Percentiles rank a stretch among this genome's conserved stretches.
These are phyloP conservation scores for Beauveria brongniartii DNA, from an alignment of 2,329 filamentous ascomycete species.

Conservation along the genomic window DNA sequence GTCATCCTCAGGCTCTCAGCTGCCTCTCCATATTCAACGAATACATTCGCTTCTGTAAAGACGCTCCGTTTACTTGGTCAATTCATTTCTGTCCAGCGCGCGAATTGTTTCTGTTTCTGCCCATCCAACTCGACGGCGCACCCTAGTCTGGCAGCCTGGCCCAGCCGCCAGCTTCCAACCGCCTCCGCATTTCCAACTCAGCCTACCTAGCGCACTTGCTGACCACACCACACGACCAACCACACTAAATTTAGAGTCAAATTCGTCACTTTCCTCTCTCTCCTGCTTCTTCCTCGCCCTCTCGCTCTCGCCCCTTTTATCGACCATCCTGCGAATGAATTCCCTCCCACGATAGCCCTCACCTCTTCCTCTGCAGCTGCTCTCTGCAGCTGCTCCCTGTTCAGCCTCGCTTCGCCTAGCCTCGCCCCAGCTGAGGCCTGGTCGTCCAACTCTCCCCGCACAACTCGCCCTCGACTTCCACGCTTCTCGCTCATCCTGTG, in stretches of 20 bases:
- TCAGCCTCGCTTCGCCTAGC: conserved; percentile 7
- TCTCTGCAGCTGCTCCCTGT: background rate
- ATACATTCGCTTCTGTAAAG: no score
- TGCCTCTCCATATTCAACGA: background rate
- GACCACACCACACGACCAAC: background rate
- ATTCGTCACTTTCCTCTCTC: no score
- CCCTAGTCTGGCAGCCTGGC: no score
- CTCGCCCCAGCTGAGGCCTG: conserved; percentile 2
- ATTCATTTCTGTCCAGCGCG: no score
- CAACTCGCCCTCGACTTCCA: background rate
- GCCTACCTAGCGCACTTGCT: background rate
- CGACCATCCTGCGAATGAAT: conserved; percentile 1
- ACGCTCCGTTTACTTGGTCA: no score
- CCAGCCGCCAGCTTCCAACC: background rate
- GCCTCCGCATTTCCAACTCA: conserved; percentile 5
- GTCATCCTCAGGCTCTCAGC: background rate
- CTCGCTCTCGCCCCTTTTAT: background rate
- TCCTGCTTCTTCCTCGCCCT: background rate
- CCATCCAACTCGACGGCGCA: no score
- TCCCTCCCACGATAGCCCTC: background rate
- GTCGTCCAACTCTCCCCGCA: conserved; percentile 2
- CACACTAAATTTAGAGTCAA: no score
- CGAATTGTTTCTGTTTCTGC: background rate
- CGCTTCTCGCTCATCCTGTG: conserved; percentile 17
- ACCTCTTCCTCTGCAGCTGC: background rate